Evolutionary conservation across 139 green algal species (phyloP).

Genomic region (Picochlorum costavermella): DNA sequence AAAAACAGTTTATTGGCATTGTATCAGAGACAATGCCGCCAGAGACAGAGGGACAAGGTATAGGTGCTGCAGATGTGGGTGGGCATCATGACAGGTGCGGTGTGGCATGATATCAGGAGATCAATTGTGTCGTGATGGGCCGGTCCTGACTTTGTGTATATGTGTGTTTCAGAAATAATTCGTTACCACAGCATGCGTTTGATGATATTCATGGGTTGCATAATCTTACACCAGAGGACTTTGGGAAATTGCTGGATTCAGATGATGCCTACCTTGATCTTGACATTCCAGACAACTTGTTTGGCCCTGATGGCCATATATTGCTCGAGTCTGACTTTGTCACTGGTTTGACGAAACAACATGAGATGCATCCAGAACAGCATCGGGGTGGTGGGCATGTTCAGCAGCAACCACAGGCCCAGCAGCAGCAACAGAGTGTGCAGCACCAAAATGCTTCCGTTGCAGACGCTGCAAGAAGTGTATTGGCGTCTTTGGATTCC

Average conservation of each 20-base stretch:
- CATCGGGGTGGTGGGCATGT: neutral
- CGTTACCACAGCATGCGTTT: neutral
- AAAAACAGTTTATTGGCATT: too few relatives aligned
- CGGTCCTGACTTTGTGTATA: too few relatives aligned
- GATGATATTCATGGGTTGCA: neutral
- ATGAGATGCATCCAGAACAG: neutral
- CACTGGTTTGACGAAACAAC: conserved; percentile 1
- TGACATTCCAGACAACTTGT: conserved; percentile 5
- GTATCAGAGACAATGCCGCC: too few relatives aligned
- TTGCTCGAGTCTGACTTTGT: conserved; percentile 1
- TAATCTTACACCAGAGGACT: neutral
- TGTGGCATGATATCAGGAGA: too few relatives aligned
- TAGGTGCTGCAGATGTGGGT: too few relatives aligned
- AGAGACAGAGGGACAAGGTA: too few relatives aligned
- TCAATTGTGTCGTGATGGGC: too few relatives aligned
- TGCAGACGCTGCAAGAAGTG: conserved; percentile 8
- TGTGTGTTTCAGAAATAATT: too few relatives aligned
- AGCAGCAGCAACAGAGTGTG: neutral
- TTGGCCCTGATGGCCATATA: conserved; percentile 1
- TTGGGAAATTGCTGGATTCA: conserved; percentile 1
- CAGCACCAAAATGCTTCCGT: neutral
- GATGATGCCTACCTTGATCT: conserved; percentile 2
- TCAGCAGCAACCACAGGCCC: neutral
- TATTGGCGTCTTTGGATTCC: conserved; percentile 2
- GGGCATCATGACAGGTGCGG: too few relatives aligned